Evolutionary conservation across 305 asterid species (phyloP).

Genomic region (Solanum hybrid): DNA sequence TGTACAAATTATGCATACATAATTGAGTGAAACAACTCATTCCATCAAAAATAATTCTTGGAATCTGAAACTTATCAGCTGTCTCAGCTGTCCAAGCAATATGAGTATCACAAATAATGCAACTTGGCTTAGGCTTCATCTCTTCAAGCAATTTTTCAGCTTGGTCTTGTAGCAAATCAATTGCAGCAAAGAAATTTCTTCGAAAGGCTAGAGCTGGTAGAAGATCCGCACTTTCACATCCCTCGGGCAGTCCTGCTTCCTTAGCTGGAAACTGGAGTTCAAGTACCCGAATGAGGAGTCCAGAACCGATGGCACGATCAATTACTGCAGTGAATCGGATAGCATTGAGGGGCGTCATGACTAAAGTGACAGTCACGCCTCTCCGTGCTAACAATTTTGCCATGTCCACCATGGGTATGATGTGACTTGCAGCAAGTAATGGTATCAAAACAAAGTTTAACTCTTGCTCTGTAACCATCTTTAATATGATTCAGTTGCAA

Average conservation of each 20-base stretch:
- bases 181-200: slow-evolving; percentile 23
- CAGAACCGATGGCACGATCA: slow-evolving; percentile 14
- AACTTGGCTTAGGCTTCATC: slow-evolving; percentile 27
- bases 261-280: slow-evolving; percentile 19
- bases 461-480: not conserved
- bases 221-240: slow-evolving; percentile 32
- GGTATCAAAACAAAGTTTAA: slow-evolving; percentile 31
- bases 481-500: not conserved
- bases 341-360: slow-evolving; percentile 22
- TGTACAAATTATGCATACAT: slow-evolving; percentile 14
- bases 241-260: slow-evolving; percentile 29
- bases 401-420: slow-evolving; percentile 29
- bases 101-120: slow-evolving; percentile 39
- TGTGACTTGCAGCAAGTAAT: slow-evolving; percentile 31
- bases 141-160: not conserved
- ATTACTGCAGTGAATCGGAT: slow-evolving; percentile 7
- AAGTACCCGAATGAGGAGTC: slow-evolving; percentile 15
- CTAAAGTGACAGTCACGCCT: slow-evolving; percentile 15
- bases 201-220: slow-evolving; percentile 6
- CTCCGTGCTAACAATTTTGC: slow-evolving; percentile 24
- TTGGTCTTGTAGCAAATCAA: slow-evolving; percentile 12
- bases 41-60: slow-evolving; percentile 48
- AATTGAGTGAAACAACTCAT: slow-evolving; percentile 42
- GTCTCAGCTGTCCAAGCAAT: slow-evolving; percentile 31
- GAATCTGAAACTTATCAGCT: slow-evolving; percentile 22